phyloP scores from a whole-genome alignment of 495 filamentous ascomycete genomes.

The Aspergillus bridgeri region DNA sequence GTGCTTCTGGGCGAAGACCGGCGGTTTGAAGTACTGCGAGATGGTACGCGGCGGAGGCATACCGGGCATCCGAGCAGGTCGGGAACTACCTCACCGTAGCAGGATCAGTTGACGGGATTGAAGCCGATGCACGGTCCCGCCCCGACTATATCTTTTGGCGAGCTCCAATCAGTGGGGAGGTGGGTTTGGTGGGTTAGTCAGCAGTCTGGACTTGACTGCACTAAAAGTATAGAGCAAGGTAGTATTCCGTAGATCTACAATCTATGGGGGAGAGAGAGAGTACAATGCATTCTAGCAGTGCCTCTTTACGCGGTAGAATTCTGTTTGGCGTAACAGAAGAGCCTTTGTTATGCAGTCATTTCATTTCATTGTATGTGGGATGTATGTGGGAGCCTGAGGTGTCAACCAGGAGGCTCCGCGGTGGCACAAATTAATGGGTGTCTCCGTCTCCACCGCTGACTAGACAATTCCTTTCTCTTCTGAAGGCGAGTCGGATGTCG shows the following conservation, averaged over 20 bases:
- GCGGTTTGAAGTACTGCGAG: constrained; percentile 40
- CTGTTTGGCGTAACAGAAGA: background rate
- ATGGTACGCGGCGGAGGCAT: constrained; percentile 31
- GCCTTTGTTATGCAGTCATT: background rate
- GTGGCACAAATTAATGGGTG: no score
- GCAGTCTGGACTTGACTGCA: no score
- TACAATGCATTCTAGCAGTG: background rate
- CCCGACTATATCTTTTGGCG: background rate
- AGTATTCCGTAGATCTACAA: no score
- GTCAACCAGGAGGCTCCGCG: background rate
- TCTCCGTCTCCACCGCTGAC: background rate
- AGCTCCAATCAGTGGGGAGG: background rate
- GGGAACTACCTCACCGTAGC: no score
- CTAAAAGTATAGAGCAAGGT: no score
- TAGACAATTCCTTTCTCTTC: background rate
- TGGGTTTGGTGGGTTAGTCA: background rate
- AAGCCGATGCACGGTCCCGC: background rate
- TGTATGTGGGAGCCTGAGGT: background rate
- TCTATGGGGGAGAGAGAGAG: no score
- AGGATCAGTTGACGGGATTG: background rate
- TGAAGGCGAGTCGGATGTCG: background rate
- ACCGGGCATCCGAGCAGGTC: background rate
- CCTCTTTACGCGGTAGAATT: background rate
- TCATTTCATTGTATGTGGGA: background rate
- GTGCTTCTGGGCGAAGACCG: constrained; percentile 17